These are phyloP conservation scores for Kurtzmaniella quercitrusa DNA, from an alignment of 1,139 yeast species.

Conservation along the genomic window DNA sequence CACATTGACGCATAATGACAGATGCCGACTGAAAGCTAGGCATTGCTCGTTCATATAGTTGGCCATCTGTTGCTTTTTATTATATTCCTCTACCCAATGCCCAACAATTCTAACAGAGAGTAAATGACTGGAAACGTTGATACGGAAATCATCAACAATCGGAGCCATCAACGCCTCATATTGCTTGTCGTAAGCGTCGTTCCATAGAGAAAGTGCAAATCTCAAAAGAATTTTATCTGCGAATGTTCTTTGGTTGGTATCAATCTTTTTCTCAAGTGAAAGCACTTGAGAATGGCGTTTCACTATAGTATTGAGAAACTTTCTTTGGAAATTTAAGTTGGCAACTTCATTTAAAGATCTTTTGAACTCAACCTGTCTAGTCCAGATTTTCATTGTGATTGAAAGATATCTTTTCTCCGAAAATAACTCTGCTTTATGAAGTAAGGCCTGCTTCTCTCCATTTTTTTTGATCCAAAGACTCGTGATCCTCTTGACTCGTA, in stretches of 20 bases:
- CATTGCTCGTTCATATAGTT: conserved; percentile 13
- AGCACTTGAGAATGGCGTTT: neutral
- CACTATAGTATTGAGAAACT: conserved; percentile 13
- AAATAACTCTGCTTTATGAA: neutral
- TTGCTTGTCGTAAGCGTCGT: conserved; percentile 11
- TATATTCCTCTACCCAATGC: conserved; percentile 21
- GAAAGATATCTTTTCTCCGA: neutral
- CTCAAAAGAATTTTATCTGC: conserved; percentile 7
- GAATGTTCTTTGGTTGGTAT: conserved; percentile 4
- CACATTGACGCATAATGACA: conserved; percentile 6
- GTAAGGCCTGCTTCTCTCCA: neutral
- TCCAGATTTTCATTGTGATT: neutral
- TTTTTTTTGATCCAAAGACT: neutral
- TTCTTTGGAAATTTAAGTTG: conserved; percentile 18
- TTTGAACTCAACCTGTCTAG: neutral
- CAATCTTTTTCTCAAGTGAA: neutral
- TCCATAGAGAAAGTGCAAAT: conserved; percentile 17
- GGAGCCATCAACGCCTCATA: conserved; percentile 15
- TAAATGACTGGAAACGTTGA: conserved; percentile 10
- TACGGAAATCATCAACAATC: neutral
- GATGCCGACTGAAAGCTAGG: conserved; percentile 12
- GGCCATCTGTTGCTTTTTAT: conserved; percentile 11
- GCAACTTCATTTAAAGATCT: conserved; percentile 11
- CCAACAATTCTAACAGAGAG: conserved; percentile 12
- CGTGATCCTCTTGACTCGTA: neutral